Percentiles rank a stretch among this genome's conserved stretches.
Conservation (phyloP, 305 asterid genomes). For the Solanum aculeatissimum region DNA sequence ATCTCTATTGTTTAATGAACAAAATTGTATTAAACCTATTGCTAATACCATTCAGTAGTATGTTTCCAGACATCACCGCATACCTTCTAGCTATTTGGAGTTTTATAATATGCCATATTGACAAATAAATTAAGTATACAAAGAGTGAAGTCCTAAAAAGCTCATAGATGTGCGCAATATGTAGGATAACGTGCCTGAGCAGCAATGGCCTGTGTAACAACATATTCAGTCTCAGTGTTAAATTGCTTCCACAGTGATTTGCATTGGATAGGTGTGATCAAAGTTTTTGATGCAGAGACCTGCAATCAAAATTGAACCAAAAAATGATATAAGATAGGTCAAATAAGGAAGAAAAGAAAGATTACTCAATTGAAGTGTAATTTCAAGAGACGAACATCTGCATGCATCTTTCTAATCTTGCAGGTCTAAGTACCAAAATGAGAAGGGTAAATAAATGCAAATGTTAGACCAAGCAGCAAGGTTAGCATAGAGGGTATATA, state of each 20-base stretch:
- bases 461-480: background rate
- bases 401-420: background rate
- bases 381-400: background rate
- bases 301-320: constrained; percentile 9
- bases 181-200: constrained; percentile 60
- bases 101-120: background rate
- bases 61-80: background rate
- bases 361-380: background rate
- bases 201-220: constrained; percentile 92
- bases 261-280: constrained; percentile 95
- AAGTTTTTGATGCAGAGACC: constrained; percentile 79
- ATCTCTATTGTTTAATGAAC: background rate
- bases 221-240: constrained; percentile 77
- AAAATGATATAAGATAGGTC: background rate
- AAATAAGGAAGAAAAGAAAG: background rate
- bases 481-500: background rate
- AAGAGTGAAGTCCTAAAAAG: background rate
- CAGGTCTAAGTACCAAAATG: background rate
- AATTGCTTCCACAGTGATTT: constrained; percentile 94
- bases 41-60: background rate
- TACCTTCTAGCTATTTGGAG: background rate
- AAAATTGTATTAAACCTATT: background rate
- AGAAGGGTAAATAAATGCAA: background rate
- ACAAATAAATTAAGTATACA: background rate
- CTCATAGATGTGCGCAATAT: background rate